Evolutionary conservation across 1,284 basidiomycete genomes (phyloP), one percentile per base, ranked within the genome.

Genomic region (Schizophyllum commune): DNA sequence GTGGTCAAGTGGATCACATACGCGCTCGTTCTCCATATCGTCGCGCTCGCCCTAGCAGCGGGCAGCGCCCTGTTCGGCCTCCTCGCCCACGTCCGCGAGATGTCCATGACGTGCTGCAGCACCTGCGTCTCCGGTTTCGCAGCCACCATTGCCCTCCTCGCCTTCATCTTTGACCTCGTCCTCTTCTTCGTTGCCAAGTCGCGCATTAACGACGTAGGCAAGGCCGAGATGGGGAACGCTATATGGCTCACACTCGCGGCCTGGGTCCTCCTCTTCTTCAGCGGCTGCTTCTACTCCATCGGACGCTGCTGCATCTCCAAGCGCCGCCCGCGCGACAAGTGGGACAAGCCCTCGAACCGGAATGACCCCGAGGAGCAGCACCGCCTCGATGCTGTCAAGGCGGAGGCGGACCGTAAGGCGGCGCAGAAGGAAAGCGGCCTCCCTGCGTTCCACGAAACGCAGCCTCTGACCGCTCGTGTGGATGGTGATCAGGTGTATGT

Each of bases 1-100:
- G 80, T 85, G 58, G 88, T 92, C 64, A 94, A 94, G 78, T 95
- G 92, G 88, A 76, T 96, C 68, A 96, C 94, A 13, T 94, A 94
- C 68, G 86, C 85, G 20, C 84, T 96, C 65, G 85, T 95, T 63
- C 80, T 95, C n/a, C 93, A 96, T 70, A 83, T 94, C 65, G 85
- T 92, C 60, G 93, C 90, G 15, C 83, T 96, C 62, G 81, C 74
- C 33, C 79, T 88, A 39, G 83, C 91, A 6, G 89, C 80, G n/a
- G 75, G 83, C 20, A 85, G 91, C 0, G 80, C 91, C 13, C 58
- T 94, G 34, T 89, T 94, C 65, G 91, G 91, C 56, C 80, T 94
- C 22, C 80, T 95, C 33, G 92, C 92, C 5, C 91, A 94, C 68
- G 80, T 95, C 63, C 86, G 91, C 8, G 89, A 92, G 70, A 86